These are phyloP conservation scores for Cryptosporidium tyzzeri DNA, from an alignment of 169 alveolate species.

Conservation along the genomic window DNA sequence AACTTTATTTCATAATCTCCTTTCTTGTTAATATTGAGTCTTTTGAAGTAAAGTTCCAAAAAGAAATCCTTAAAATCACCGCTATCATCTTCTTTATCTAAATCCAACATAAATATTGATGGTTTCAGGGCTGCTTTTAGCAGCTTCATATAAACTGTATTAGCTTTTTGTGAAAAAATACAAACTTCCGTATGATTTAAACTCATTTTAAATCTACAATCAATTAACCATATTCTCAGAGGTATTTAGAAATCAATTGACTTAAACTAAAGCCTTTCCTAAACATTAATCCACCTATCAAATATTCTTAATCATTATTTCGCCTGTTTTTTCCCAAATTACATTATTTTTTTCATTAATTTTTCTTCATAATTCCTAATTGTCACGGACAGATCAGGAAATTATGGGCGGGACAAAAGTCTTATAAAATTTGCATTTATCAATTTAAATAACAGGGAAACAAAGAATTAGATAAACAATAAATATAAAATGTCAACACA, in stretches of 20 bases:
- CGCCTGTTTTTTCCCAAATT: not conserved
- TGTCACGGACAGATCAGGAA: slow-evolving; percentile 34
- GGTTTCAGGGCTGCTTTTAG: slow-evolving; percentile 8
- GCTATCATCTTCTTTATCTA: not conserved
- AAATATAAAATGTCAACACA: not conserved
- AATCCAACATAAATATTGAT: slow-evolving; percentile 4
- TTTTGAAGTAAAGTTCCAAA: not conserved
- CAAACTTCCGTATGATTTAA: slow-evolving; percentile 17
- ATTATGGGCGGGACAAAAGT: slow-evolving; percentile 14
- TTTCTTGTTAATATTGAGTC: not conserved
- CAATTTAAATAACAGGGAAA: not conserved
- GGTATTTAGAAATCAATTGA: too few species aligned
- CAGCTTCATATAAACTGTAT: not conserved
- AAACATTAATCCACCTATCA: not conserved
- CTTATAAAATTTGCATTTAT: not conserved
- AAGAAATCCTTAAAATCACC: not conserved
- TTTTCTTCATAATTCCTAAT: not conserved
- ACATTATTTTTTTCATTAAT: not conserved
- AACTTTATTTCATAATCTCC: not conserved
- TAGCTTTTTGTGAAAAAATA: slow-evolving; percentile 7
- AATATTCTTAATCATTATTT: not conserved
- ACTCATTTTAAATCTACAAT: not conserved
- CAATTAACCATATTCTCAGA: not conserved
- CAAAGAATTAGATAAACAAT: not conserved
- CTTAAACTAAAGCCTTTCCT: not conserved